Evolutionary conservation across 176 grass and related monocot species (phyloP).

Genomic region (Carex kokanica): DNA sequence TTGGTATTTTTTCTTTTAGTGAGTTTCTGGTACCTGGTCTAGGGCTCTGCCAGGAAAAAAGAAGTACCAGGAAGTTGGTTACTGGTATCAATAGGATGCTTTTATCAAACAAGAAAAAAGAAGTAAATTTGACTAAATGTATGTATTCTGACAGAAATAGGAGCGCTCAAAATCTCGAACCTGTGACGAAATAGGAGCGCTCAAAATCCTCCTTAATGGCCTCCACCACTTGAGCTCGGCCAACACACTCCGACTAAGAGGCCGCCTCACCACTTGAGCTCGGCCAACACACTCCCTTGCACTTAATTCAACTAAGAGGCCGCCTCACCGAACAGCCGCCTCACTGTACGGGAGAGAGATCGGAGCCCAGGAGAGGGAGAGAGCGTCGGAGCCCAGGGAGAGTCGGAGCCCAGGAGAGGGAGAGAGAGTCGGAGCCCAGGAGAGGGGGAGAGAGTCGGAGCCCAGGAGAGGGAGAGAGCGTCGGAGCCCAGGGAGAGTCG

Average conservation of each 20-base stretch:
- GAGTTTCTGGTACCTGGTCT: background rate
- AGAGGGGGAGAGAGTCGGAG: too few species aligned
- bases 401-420: too few species aligned
- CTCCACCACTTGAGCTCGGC: constrained; percentile 43
- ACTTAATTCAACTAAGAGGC: too few species aligned
- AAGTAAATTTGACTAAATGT: background rate
- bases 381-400: too few species aligned
- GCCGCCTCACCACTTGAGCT: too few species aligned
- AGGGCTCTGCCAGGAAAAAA: background rate
- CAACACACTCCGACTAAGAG: constrained; percentile 1
- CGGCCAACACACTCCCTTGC: too few species aligned
- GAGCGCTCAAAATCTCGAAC: constrained; percentile 18
- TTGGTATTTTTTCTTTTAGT: background rate
- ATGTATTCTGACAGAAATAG: background rate
- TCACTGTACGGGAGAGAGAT: too few species aligned
- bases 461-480: too few species aligned
- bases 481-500: too few species aligned
- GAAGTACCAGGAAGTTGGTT: background rate
- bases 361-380: too few species aligned
- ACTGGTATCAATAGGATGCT: background rate
- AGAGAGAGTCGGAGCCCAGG: too few species aligned
- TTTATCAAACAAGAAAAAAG: background rate
- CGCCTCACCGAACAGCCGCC: too few species aligned
- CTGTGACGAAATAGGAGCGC: constrained; percentile 94
- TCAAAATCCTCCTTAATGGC: constrained; percentile 82